Percentiles rank a stretch among this genome's conserved stretches.
Evolutionary conservation across 805 yeast genomes (phyloP).

Genomic region (Monosporozyma siamensis): DNA sequence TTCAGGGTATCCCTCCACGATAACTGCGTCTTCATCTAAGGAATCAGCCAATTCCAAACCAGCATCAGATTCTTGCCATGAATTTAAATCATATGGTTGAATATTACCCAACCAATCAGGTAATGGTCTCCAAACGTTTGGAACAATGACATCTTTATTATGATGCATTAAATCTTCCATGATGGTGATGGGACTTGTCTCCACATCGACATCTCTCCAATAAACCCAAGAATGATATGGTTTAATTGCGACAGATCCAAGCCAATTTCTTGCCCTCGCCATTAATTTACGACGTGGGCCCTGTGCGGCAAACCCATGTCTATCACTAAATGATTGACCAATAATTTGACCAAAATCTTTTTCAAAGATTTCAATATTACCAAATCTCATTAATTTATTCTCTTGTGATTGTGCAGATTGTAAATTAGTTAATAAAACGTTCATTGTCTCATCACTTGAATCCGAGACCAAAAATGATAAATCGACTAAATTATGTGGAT

Average conservation of each 20-base stretch:
- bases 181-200: slow-evolving; percentile 73
- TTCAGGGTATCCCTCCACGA: slow-evolving; percentile 95
- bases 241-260: slow-evolving; percentile 71
- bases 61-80: slow-evolving; percentile 82
- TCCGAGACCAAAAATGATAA: slow-evolving; percentile 81
- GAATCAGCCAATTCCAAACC: slow-evolving; percentile 66
- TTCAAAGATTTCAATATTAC: slow-evolving; percentile 78
- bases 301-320: slow-evolving; percentile 94
- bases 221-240: slow-evolving; percentile 95
- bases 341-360: slow-evolving; percentile 90
- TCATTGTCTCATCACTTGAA: slow-evolving; percentile 81
- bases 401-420: slow-evolving; percentile 55
- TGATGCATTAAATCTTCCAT: slow-evolving; percentile 90
- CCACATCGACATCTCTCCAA: slow-evolving; percentile 98
- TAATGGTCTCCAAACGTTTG: slow-evolving; percentile 86
- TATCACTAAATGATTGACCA: slow-evolving; percentile 86
- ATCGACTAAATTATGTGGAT: slow-evolving; percentile 81
- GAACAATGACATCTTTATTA: slow-evolving; percentile 84
- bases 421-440: slow-evolving; percentile 48
- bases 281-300: slow-evolving; percentile 90
- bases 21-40: slow-evolving; percentile 87
- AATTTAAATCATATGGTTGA: slow-evolving; percentile 76
- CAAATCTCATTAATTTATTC: slow-evolving; percentile 57
- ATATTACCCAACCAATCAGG: slow-evolving; percentile 81
- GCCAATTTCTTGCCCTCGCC: slow-evolving; percentile 96